Base-by-base conservation (phyloP, 352 stramenopile species). In the Halophytophthora batemanensis region DNA sequence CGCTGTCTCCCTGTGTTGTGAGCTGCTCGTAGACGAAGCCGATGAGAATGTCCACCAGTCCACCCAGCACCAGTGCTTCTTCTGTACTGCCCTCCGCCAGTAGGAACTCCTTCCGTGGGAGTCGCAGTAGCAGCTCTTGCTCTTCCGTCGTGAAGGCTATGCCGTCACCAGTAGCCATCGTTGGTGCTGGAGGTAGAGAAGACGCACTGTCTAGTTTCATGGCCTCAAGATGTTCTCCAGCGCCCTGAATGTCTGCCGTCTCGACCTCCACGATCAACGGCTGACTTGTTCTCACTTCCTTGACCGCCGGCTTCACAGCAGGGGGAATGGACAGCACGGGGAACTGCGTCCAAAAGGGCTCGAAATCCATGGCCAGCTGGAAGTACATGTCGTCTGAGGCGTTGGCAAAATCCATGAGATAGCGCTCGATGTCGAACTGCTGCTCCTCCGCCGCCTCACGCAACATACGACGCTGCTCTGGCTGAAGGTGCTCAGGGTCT, bases 21-120 rank as follows among this genome's bases (percentile, higher is more conserved):
- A 98, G 68, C 41, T 98, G 81, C 50, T 99, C 96, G 67, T 99
- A 99, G 5, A 72, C 82, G 59, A 97, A 99, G 3, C 91, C 90
- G 34, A 98, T 93, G 22, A 99, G 71, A 43, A 99, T 86, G 60
- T 98, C 96, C 1, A 93, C 66, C 6, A 99, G 74, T 18, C 86
- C 90, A 38, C 88, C 75, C 12, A 97, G 59, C n/a, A 93, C 45
- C 22, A 76, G 8, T 0, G 59, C 66, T 42, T 90, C 74, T 19
- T 94, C 76, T 4, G 63, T 48, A 39, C 82, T 90, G 1, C 50
- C 68, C 19, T 66, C 54, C 12, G 61, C 39, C 36, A 96, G 69
- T 19, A 96, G 62, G 56, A 86, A 95, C 49, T 96, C 87, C 43
- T 90, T 90, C 44, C 82, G 71, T 2, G 79, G 79, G 17, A 96